Evolutionary conservation across 345 rosid genomes (phyloP).

Genomic region (Sisymbrium altissimum): DNA sequence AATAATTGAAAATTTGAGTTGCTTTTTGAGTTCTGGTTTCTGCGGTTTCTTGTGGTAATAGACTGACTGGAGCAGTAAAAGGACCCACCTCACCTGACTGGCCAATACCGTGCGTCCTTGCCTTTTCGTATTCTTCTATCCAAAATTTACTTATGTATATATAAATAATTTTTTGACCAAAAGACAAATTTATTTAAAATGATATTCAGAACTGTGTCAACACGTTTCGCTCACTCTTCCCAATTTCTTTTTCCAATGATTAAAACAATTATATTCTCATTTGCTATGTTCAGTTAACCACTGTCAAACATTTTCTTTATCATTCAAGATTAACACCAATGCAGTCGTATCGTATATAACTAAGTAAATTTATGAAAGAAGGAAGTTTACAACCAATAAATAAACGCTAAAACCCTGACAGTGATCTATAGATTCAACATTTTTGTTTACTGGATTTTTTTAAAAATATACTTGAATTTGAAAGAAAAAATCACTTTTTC

Average conservation of each 20-base stretch:
- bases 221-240: slow-evolving; percentile 25
- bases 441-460: background rate
- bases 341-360: background rate
- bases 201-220: slow-evolving; percentile 5
- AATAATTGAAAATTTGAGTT: background rate
- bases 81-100: slow-evolving; percentile 32
- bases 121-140: slow-evolving; percentile 34
- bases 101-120: slow-evolving; percentile 27
- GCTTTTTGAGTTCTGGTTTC: slow-evolving; percentile 27
- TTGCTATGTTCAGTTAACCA: slow-evolving; percentile 24
- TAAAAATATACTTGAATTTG: background rate
- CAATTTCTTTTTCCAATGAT: slow-evolving; percentile 20
- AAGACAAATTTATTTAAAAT: background rate
- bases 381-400: background rate
- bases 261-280: slow-evolving; percentile 22
- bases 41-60: slow-evolving; percentile 40
- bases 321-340: background rate
- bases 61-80: slow-evolving; percentile 37
- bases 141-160: background rate
- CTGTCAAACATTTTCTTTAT: background rate
- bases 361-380: background rate
- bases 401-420: background rate
- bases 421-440: background rate
- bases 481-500: too few relatives aligned
- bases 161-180: background rate